Conservation (phyloP, 2,329 filamentous ascomycete species). For the Lasiodiplodia theobromae region DNA sequence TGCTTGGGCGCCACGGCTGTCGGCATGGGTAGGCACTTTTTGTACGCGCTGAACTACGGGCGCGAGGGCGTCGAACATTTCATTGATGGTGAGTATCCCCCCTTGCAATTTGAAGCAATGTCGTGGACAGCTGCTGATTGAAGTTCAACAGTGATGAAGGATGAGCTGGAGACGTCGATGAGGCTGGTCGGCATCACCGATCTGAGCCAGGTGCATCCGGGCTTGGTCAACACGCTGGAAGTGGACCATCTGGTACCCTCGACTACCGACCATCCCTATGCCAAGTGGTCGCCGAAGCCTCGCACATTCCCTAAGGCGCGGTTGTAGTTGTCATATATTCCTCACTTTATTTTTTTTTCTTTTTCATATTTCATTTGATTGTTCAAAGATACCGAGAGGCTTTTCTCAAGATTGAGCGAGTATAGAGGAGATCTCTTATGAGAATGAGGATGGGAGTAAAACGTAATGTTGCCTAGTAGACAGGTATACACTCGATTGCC, state of each 20-base stretch:
- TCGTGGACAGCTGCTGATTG: neutral
- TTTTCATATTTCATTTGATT: neutral
- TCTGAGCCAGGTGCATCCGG: slow-evolving; percentile 66
- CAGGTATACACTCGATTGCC: too few relatives aligned
- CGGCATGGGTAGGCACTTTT: slow-evolving; percentile 46
- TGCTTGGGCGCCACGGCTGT: slow-evolving; percentile 50
- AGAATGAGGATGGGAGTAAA: neutral
- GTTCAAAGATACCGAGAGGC: neutral
- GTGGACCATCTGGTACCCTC: slow-evolving; percentile 36
- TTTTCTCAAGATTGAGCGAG: neutral
- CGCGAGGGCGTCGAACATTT: slow-evolving; percentile 45
- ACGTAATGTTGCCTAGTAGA: neutral
- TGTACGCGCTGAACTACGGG: slow-evolving; percentile 50
- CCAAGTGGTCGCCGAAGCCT: slow-evolving; percentile 26
- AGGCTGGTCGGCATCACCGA: slow-evolving; percentile 69
- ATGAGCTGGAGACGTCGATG: slow-evolving; percentile 73
- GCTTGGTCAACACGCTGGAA: slow-evolving; percentile 61
- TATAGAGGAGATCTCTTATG: neutral
- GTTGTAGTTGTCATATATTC: neutral
- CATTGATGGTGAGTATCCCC: slow-evolving; percentile 43
- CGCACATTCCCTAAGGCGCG: slow-evolving; percentile 20
- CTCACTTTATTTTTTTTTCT: neutral
- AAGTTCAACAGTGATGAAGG: slow-evolving; percentile 48
- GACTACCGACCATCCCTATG: slow-evolving; percentile 29
- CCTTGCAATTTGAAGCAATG: neutral